A percentile compares a stretch with the other conserved stretches of the same genome.
These are phyloP conservation scores for Murraya koenigii DNA, from an alignment of 345 rosid genomes.

Conservation along the genomic window DNA sequence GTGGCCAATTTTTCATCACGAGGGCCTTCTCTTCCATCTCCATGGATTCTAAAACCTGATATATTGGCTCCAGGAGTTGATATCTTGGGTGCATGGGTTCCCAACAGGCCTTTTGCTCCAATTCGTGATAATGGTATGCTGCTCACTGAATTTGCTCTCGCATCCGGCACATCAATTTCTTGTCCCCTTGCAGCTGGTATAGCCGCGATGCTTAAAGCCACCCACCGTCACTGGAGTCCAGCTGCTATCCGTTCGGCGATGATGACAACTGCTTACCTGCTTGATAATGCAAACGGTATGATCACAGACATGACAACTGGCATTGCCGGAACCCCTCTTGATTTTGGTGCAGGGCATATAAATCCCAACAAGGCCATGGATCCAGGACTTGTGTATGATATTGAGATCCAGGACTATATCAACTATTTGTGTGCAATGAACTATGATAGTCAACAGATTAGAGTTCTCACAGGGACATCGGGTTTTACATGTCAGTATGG, in stretches of 20 bases:
- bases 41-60: slow-evolving; percentile 49
- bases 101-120: slow-evolving; percentile 25
- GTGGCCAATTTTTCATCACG: slow-evolving; percentile 41
- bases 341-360: too few relatives aligned
- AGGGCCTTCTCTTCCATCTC: slow-evolving; percentile 38
- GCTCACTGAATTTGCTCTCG: slow-evolving; percentile 33
- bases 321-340: too few relatives aligned
- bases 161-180: slow-evolving; percentile 46
- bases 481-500: too few relatives aligned
- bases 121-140: slow-evolving; percentile 31
- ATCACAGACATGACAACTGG: slow-evolving; percentile 36
- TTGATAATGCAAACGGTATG: slow-evolving; percentile 16
- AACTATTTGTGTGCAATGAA: too few relatives aligned
- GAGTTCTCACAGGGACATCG: too few relatives aligned
- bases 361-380: too few relatives aligned
- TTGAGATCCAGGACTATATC: too few relatives aligned
- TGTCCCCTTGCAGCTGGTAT: slow-evolving; percentile 47
- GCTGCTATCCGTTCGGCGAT: slow-evolving; percentile 47
- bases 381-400: too few relatives aligned
- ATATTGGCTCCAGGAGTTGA: too few relatives aligned
- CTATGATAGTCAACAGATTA: too few relatives aligned
- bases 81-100: slow-evolving; percentile 49
- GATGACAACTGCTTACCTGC: slow-evolving; percentile 42
- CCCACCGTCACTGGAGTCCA: slow-evolving; percentile 37
- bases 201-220: slow-evolving; percentile 36